Conservation (phyloP, 106 monocot species). For the Dioscorea alata region DNA sequence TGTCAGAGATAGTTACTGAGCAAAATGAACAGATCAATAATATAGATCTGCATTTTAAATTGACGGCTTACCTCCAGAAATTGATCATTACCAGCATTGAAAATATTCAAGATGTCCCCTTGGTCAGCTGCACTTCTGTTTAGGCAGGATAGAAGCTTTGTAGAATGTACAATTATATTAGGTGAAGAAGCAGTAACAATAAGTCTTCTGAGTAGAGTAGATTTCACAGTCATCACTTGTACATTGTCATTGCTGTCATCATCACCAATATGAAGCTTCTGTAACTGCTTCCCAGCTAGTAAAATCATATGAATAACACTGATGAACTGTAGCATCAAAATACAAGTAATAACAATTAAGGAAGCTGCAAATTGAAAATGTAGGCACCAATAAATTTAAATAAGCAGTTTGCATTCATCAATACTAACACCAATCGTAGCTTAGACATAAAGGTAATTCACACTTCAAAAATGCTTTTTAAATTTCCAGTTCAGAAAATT, state of each 20-base stretch:
- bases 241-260: conserved; percentile 6
- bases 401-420: too few relatives aligned
- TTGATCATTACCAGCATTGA: conserved; percentile 46
- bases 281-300: conserved; percentile 67
- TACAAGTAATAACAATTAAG: too few relatives aligned
- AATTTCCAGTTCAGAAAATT: too few relatives aligned
- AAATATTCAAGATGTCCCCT: conserved; percentile 70
- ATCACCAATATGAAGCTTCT: conserved; percentile 54
- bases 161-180: conserved; percentile 53
- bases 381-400: too few relatives aligned
- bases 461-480: too few relatives aligned
- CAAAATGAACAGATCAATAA: not conserved
- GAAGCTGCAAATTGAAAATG: too few relatives aligned
- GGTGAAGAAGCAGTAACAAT: conserved; percentile 81
- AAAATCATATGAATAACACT: conserved; percentile 65
- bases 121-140: conserved; percentile 80
- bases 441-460: too few relatives aligned
- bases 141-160: conserved; percentile 66
- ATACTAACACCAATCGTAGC: too few relatives aligned
- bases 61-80: conserved; percentile 67
- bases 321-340: conserved; percentile 48
- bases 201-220: conserved; percentile 74
- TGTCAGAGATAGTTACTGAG: conserved; percentile 16
- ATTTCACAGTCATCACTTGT: conserved; percentile 24
- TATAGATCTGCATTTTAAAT: too few relatives aligned